Base-by-base conservation (phyloP, 305 asterid genomes). In the Fraxinus angustifolia region DNA sequence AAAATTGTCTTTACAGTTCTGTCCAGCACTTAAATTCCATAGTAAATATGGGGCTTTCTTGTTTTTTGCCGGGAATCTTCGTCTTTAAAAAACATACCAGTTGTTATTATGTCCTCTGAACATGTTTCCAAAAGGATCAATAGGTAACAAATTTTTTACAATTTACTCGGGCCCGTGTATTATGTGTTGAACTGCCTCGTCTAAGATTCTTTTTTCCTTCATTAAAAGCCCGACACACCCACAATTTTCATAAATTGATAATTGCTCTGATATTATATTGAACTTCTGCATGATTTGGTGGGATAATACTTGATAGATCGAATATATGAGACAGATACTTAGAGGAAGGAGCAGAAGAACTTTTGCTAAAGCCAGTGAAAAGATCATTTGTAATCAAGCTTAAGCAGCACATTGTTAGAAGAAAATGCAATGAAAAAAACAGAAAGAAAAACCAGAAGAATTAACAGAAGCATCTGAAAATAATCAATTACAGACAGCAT, bases 51-150 rank as follows among this genome's bases (percentile, higher is more conserved):
- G 60, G 73, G 80, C 38, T 76, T 78, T 30, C 34, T 80, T 82
- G 73, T 17, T 6, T 62, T 72, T 68, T 87, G 74, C 34, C 91
- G 92, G 98, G 94, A 94, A 85, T 93, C 97, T 76, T 87, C 98
- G 80, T 84, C 87, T 73, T 90, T 94, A 84, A 92, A 83, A 86
- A 84, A 93, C 84, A 92, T 94, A 84, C 98, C 97, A 7, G 94
- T 94, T 65, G 97, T 94, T 74, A 93, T 94, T n/a, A 93, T 94
- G 98, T 94, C 97, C 45, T 94, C 97, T 71, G 97, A 94, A 88
- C 88, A 94, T 91, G 95, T 92, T n/a, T 96, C 98, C 72, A 91
- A 97, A 67, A 92, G 98, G 79, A 94, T 94, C 86, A 92, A 78
- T 86, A 92, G 97, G 98, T 92, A 87, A 40, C 6, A 62, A 12